A percentile compares a stretch with the other conserved stretches of the same genome.
phyloP scores from a whole-genome alignment of 2,329 filamentous ascomycete genomes.

The Fonsecaea pugnacius region DNA sequence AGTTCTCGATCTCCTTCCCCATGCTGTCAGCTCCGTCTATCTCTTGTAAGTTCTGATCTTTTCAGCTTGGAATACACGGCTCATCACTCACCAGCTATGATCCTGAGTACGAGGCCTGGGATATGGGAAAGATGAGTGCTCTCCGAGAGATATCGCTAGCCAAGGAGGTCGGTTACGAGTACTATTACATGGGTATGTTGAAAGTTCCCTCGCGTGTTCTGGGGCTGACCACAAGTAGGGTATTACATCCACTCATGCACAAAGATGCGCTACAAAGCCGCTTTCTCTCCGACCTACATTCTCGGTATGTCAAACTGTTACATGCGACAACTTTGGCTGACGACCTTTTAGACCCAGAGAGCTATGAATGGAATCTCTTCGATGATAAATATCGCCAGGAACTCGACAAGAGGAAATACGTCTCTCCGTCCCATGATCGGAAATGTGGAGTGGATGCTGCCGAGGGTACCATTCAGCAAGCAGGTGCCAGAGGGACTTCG shows the following conservation, averaged over 20 bases:
- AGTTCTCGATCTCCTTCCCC: slow-evolving; percentile 54
- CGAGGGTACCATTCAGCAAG: background rate
- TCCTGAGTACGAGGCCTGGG: slow-evolving; percentile 63
- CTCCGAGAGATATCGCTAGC: slow-evolving; percentile 63
- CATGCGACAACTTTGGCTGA: background rate
- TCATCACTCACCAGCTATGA: slow-evolving; percentile 55
- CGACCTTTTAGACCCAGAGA: slow-evolving; percentile 49
- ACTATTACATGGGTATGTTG: slow-evolving; percentile 66
- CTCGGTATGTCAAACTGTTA: slow-evolving; percentile 45
- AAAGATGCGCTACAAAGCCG: slow-evolving; percentile 58
- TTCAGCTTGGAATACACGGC: background rate
- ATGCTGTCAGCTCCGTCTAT: slow-evolving; percentile 56
- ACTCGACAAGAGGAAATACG: slow-evolving; percentile 50
- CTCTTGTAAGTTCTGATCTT: slow-evolving; percentile 47
- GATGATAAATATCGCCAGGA: slow-evolving; percentile 48
- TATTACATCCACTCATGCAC: slow-evolving; percentile 65
- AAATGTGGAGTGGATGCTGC: slow-evolving; percentile 8
- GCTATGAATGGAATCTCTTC: slow-evolving; percentile 50
- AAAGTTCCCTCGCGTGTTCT: background rate
- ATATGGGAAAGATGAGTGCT: slow-evolving; percentile 67
- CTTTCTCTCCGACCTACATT: slow-evolving; percentile 54
- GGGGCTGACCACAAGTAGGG: slow-evolving; percentile 43
- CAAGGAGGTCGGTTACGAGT: slow-evolving; percentile 59
- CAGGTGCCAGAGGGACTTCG: slow-evolving; percentile 9
- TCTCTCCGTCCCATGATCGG: slow-evolving; percentile 50